Evolutionary conservation across 768 basidiomycete species (phyloP).

Genomic region (Lentinula guzmanii): DNA sequence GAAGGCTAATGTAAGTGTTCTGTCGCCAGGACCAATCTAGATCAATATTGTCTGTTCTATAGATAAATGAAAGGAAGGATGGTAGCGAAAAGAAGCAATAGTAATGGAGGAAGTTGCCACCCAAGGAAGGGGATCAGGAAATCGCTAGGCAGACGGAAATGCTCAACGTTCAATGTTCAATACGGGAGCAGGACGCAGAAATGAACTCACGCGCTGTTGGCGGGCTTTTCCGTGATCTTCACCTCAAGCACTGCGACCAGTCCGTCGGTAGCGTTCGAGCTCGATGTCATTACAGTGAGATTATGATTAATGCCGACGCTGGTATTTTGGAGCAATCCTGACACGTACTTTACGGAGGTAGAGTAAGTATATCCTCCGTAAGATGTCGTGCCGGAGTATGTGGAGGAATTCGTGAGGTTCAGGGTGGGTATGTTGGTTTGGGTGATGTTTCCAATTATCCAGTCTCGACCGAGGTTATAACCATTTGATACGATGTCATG

Average conservation of each 20-base stretch:
- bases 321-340: constrained; percentile 65
- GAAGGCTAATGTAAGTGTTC: background rate
- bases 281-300: constrained; percentile 38
- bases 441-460: constrained; percentile 82
- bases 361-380: constrained; percentile 68
- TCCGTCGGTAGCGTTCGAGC: constrained; percentile 72
- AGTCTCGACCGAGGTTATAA: constrained; percentile 84
- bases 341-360: constrained; percentile 60
- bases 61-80: background rate
- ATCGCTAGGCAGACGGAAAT: background rate
- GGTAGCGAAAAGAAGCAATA: background rate
- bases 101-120: constrained; percentile 5
- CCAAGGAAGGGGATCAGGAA: background rate
- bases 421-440: constrained; percentile 36
- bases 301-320: constrained; percentile 70
- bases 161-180: background rate
- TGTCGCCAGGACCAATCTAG: constrained; percentile 3
- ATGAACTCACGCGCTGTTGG: constrained; percentile 7
- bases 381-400: constrained; percentile 59
- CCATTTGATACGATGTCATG: constrained; percentile 77
- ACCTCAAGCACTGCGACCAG: constrained; percentile 76
- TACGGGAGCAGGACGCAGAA: background rate
- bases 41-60: background rate
- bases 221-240: constrained; percentile 43
- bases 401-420: constrained; percentile 49